Evolutionary conservation across 768 basidiomycete genomes (phyloP), one percentile per base, ranked within the genome.

Genomic region (Termitomyces sp.): DNA sequence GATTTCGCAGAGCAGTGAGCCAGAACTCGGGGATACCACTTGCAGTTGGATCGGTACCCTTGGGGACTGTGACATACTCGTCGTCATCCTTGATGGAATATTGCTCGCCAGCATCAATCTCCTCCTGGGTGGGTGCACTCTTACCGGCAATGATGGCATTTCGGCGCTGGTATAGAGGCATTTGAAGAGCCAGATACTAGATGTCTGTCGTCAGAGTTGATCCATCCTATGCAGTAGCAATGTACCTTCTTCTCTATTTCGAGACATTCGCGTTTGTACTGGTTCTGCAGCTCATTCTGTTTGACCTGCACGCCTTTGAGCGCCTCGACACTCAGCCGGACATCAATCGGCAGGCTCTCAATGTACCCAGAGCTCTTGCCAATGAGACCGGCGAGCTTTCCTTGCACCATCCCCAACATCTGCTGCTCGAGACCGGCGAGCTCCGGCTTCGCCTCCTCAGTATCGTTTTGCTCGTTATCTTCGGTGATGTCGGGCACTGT

Each of bases 291-390:
- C 65, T 92, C 88, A 63, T 87, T 85, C 72, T 97, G 94, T 76
- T 93, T 87, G 65, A 85, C 85, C 73, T 98, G 96, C 44, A 99
- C 81, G 53, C 95, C 96, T 72, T 97, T 96, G 68, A 99, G 79
- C 16, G 86, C 96, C 74, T 95, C 91, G 65, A 99, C 75, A 66
- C 86, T 90, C 72, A 85, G 78, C 75, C 90, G 90, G 67, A 95
- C 85, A 44, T 88, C 84, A 46, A 79, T 73, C 12, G 94, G 90
- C 51, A 98, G 82, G 65, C 78, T 80, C 76, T 98, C 94, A 76
- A 99, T 84, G 76, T 99, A 99, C 14, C 94, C 94, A 14, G 92
- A 95, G 68, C 92, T 92, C 72, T 86, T 87, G 49, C 96, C 96
- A 61, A 98, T 76, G 37, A 99, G 86, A 64, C 79, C 79, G 36